A percentile compares a stretch with the other conserved stretches of the same genome.
Evolutionary conservation across 2,329 filamentous ascomycete species (phyloP).

Genomic region (Diaporthe caulivora): DNA sequence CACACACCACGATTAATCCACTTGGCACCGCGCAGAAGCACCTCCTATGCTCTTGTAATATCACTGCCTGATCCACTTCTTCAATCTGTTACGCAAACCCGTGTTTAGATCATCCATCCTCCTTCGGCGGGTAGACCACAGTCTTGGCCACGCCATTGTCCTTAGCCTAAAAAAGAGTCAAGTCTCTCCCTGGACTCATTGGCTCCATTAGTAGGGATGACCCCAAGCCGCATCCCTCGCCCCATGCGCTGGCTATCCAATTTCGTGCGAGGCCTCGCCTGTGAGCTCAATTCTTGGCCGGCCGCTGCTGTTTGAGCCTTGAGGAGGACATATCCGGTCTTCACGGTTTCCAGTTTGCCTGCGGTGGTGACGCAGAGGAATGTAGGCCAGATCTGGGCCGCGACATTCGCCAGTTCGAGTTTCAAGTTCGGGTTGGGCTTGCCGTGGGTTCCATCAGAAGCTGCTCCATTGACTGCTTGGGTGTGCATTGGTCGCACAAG

Average conservation of each 20-base stretch:
- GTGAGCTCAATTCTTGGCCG: neutral
- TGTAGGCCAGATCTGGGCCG: neutral
- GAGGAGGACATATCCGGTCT: neutral
- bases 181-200: neutral
- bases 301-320: neutral
- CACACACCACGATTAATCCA: too few species aligned
- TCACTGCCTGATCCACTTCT: neutral
- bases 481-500: neutral
- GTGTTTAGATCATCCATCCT: neutral
- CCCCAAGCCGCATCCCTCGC: neutral
- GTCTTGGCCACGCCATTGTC: neutral
- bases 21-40: neutral
- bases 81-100: neutral
- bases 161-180: neutral
- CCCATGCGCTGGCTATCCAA: neutral
- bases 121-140: neutral
- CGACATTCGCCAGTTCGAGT: neutral
- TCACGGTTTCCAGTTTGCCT: neutral
- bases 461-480: neutral
- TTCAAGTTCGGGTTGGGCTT: neutral
- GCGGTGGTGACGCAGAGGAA: neutral
- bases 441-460: neutral
- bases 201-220: neutral
- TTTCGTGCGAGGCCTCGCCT: neutral
- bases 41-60: neutral